Evolutionary conservation across 208 protist species (phyloP).

Genomic region (Entamoeba dispar): DNA sequence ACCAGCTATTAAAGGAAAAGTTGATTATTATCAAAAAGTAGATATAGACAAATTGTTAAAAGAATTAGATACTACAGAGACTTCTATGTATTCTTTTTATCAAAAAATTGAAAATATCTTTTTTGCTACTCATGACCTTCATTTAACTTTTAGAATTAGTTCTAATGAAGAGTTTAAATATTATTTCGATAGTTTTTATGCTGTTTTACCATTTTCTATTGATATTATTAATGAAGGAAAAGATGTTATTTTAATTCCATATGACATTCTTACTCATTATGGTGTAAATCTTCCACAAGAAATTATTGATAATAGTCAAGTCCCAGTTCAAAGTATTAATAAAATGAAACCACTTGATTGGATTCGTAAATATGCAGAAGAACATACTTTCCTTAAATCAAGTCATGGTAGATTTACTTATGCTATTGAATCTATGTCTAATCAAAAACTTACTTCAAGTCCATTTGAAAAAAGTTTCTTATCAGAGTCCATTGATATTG

Average conservation of each 20-base stretch:
- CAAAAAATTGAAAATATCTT: background rate
- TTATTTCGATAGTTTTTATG: background rate
- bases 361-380: background rate
- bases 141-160: background rate
- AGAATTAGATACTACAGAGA: background rate
- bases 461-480: background rate
- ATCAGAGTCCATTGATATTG: background rate
- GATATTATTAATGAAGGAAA: background rate
- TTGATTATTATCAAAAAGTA: background rate
- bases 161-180: background rate
- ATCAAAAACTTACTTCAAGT: background rate
- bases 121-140: background rate
- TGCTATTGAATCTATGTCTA: background rate
- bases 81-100: background rate
- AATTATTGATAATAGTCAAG: background rate
- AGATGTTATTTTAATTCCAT: background rate
- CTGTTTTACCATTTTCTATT: background rate
- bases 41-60: background rate
- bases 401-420: background rate
- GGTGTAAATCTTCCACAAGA: background rate
- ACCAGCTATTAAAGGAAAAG: background rate
- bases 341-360: background rate
- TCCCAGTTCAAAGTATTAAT: background rate
- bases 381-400: background rate
- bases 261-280: background rate